A percentile compares a stretch with the other conserved stretches of the same genome.
These are phyloP conservation scores for Inga oerstediana DNA, from an alignment of 306 rosid genomes.

Conservation along the genomic window DNA sequence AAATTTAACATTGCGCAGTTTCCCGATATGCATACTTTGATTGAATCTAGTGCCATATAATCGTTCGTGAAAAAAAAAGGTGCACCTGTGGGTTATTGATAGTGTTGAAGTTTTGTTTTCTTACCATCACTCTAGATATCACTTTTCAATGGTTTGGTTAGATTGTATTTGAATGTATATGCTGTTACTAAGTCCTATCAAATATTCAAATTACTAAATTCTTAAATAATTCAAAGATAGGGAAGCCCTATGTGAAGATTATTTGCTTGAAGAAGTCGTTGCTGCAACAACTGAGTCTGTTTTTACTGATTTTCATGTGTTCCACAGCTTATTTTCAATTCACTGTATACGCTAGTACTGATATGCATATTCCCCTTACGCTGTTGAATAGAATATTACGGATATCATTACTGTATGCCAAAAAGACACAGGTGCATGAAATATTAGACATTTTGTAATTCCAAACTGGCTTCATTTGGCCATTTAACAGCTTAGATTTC, in stretches of 20 bases:
- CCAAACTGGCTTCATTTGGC: neutral
- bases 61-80: neutral
- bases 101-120: neutral
- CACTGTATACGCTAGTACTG: neutral
- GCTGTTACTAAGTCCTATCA: neutral
- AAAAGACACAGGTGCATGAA: neutral
- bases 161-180: neutral
- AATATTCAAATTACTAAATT: neutral
- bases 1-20: neutral
- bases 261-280: constrained; percentile 59
- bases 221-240: constrained; percentile 38
- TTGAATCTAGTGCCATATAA: neutral
- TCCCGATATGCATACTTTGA: no score
- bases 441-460: neutral
- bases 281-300: constrained; percentile 56
- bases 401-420: neutral
- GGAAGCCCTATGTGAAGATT: constrained; percentile 62
- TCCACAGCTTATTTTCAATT: neutral
- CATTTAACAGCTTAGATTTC: neutral
- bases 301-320: constrained; percentile 1
- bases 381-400: neutral
- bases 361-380: neutral
- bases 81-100: neutral
- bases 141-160: neutral
- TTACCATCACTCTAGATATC: neutral